Conservation (phyloP, 176 grass and related monocot species). For the Rhynchospora pubera region DNA sequence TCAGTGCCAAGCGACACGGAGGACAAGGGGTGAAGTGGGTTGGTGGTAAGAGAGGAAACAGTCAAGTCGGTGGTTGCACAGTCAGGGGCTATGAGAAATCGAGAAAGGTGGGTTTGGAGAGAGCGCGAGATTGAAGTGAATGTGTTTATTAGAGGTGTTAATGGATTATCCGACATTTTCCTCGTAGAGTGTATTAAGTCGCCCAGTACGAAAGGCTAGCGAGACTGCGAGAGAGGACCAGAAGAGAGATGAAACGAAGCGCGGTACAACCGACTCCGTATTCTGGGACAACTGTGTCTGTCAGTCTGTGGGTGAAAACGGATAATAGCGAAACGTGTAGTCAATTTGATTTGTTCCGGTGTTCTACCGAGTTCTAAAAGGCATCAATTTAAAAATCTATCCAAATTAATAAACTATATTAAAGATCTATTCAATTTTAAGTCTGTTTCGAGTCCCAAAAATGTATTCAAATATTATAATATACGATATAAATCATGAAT, state of each 20-base stretch:
- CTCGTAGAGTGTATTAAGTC: neutral
- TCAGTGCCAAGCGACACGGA: conserved; percentile 8
- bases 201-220: neutral
- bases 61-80: neutral
- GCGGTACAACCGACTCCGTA: neutral
- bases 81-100: conserved; percentile 25
- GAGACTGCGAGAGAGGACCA: neutral
- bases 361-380: too few relatives aligned
- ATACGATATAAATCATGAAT: too few relatives aligned
- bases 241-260: too few relatives aligned
- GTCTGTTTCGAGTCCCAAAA: too few relatives aligned
- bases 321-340: too few relatives aligned
- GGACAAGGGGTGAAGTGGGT: neutral
- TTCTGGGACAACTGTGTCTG: too few relatives aligned
- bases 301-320: too few relatives aligned
- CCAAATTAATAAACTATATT: too few relatives aligned
- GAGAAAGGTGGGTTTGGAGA: conserved; percentile 35
- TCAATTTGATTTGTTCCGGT: too few relatives aligned
- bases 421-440: too few relatives aligned
- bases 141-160: conserved; percentile 14
- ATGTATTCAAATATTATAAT: too few relatives aligned
- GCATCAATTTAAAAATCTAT: too few relatives aligned
- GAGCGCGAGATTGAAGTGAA: conserved; percentile 24
- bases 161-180: conserved; percentile 28
- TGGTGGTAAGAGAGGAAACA: neutral